Percentiles rank a stretch among this genome's conserved stretches.
Evolutionary conservation across 495 filamentous ascomycete species (phyloP).

Genomic region (Xylaria curta): DNA sequence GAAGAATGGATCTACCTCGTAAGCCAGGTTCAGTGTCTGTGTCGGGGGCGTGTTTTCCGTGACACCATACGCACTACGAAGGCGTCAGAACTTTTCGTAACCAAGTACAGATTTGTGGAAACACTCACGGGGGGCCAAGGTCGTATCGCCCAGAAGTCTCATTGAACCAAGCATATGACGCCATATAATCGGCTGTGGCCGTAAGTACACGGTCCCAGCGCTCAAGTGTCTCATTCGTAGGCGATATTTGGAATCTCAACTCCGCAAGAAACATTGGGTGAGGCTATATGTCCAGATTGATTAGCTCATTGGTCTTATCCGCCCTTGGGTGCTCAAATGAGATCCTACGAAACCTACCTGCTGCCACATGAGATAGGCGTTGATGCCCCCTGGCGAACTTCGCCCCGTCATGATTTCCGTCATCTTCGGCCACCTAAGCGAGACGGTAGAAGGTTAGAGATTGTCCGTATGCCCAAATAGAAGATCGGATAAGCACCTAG

Average conservation of each 20-base stretch:
- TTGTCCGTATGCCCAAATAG: background rate
- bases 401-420: slow-evolving; percentile 51
- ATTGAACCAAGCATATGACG: slow-evolving; percentile 50
- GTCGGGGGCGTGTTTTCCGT: slow-evolving; percentile 50
- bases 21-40: slow-evolving; percentile 45
- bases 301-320: background rate
- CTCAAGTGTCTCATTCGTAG: slow-evolving; percentile 39
- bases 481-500: slow-evolving; percentile 31
- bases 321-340: background rate
- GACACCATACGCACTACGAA: slow-evolving; percentile 41
- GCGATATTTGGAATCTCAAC: slow-evolving; percentile 45
- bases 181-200: slow-evolving; percentile 50
- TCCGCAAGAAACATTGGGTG: slow-evolving; percentile 51
- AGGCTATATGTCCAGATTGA: slow-evolving; percentile 27
- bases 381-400: slow-evolving; percentile 54
- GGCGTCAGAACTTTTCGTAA: background rate
- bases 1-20: slow-evolving; percentile 28
- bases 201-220: slow-evolving; percentile 48
- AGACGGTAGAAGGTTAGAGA: background rate
- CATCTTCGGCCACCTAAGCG: slow-evolving; percentile 53
- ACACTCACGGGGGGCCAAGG: slow-evolving; percentile 46
- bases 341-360: slow-evolving; percentile 32
- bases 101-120: background rate
- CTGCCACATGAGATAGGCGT: slow-evolving; percentile 51
- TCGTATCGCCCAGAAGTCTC: slow-evolving; percentile 46